Evolutionary conservation across 1,139 yeast genomes (phyloP).

Genomic region (Protomyces arabidopsidicola): DNA sequence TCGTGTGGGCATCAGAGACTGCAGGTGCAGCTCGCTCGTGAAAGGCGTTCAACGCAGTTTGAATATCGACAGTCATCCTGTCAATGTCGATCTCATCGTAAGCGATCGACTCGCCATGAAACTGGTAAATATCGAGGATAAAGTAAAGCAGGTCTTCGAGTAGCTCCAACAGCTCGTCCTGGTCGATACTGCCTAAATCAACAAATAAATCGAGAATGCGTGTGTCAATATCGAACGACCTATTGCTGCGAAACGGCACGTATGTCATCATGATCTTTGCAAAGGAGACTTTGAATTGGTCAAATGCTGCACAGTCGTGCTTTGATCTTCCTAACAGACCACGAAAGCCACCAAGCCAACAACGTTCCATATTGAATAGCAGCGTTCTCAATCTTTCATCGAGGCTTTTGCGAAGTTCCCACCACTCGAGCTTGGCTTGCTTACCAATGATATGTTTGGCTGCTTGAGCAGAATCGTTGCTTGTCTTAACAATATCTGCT

Average conservation of each 20-base stretch:
- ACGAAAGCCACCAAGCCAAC: slow-evolving; percentile 79
- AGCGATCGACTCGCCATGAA: slow-evolving; percentile 61
- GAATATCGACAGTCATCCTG: slow-evolving; percentile 46
- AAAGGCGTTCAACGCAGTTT: slow-evolving; percentile 44
- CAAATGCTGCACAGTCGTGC: slow-evolving; percentile 3
- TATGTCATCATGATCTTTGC: slow-evolving; percentile 24
- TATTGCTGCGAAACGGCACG: slow-evolving; percentile 19
- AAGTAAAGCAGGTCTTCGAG: slow-evolving; percentile 64
- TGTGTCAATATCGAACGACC: slow-evolving; percentile 47
- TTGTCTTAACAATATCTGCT: slow-evolving; percentile 51
- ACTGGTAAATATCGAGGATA: slow-evolving; percentile 55
- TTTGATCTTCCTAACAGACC: slow-evolving; percentile 49
- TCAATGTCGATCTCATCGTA: slow-evolving; percentile 63
- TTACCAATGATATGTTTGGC: slow-evolving; percentile 47
- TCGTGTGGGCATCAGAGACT: slow-evolving; percentile 49
- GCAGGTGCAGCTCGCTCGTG: slow-evolving; percentile 32
- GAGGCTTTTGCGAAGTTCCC: slow-evolving; percentile 61
- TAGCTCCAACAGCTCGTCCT: slow-evolving; percentile 39
- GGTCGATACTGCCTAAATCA: slow-evolving; percentile 42
- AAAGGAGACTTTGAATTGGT: slow-evolving; percentile 6
- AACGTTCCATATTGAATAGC: slow-evolving; percentile 55
- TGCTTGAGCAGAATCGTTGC: slow-evolving; percentile 55
- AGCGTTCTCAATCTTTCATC: slow-evolving; percentile 55
- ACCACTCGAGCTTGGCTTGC: slow-evolving; percentile 69
- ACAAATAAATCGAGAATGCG: slow-evolving; percentile 52